Base-by-base conservation (phyloP, 2,329 filamentous ascomycete genomes). In the Neonectria punicea region DNA sequence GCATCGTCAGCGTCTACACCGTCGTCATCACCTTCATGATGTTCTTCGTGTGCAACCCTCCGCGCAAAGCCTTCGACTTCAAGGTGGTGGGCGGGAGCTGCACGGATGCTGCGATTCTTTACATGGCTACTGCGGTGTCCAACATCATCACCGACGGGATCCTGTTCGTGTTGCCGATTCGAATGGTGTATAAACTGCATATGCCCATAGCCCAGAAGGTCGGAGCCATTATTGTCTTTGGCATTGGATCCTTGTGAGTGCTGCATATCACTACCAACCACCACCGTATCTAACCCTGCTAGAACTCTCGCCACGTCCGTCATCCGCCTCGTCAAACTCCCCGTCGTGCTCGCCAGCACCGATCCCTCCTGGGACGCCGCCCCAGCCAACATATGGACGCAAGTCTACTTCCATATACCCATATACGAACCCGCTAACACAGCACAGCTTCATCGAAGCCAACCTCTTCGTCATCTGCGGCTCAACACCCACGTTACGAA, bases 101-200 rank as follows among this genome's bases (percentile, higher is more conserved):
- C 59, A 76, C 85, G 32, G 73, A 83, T 53, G 79, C 81, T 16
- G 79, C 81, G 9, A 75, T 80, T 4, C 78, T 86, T 50, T 85
- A 85, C 73, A 80, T 86, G 39, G 78, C 80, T 25, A 84, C 84
- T 30, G 83, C 84, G 0, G 81, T 80, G 2, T 75, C 82, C 22
- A 84, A 84, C 64, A 82, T 85, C 53, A 49, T 81, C 13, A 84
- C 83, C 4, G 83, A 85, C 68, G 63, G 85, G 3, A 70, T 84
- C 14, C 77, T 84, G 18, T 83, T 83, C 58, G 65, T 80, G 1
- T 71, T 86, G 7, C 84, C 84, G 1, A 79, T 85, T 34, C 81
- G 79, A 0, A 82, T 83, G 51, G 74, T 86, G 1, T 72, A 80
- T 53, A 74, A 75, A 4, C 72, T 86, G 0, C 79, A 82, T 36